Percentiles rank a stretch among this genome's conserved stretches.
Evolutionary conservation across 2,329 filamentous ascomycete species (phyloP).

Genomic region (Paraphoma chrysanthemicola): DNA sequence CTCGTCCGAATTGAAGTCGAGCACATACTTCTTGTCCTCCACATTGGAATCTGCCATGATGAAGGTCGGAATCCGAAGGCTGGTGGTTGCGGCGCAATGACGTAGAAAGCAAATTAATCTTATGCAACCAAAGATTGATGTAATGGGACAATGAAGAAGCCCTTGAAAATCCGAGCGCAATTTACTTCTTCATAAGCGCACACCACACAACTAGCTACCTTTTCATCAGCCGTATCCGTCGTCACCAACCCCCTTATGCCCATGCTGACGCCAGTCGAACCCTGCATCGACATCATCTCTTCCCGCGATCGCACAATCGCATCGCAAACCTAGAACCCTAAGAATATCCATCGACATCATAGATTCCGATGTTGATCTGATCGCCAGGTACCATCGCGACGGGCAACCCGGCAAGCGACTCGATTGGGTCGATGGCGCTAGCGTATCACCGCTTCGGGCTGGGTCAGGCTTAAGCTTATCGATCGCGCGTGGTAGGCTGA

Average conservation of each 20-base stretch:
- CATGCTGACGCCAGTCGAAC: background rate
- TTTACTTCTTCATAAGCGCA: background rate
- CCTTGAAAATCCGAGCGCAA: background rate
- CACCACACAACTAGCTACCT: background rate
- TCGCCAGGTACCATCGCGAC: constrained; percentile 16
- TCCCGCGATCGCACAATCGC: background rate
- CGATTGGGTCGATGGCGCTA: constrained; percentile 3
- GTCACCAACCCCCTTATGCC: background rate
- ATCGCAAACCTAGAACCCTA: background rate
- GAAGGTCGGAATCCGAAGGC: background rate
- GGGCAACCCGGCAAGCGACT: background rate
- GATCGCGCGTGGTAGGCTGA: background rate
- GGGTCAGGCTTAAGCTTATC: constrained; percentile 1
- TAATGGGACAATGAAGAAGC: too few relatives aligned
- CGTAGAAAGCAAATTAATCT: too few relatives aligned
- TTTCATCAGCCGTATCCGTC: background rate
- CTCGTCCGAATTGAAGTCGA: constrained; percentile 21
- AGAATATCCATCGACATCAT: constrained; percentile 15
- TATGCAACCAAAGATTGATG: too few relatives aligned
- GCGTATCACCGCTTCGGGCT: constrained; percentile 1
- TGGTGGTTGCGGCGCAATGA: too few relatives aligned
- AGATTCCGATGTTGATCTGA: constrained; percentile 12
- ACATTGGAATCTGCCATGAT: constrained; percentile 14
- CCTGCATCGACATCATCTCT: constrained; percentile 11
- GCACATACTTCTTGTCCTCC: constrained; percentile 12